Conservation (phyloP, 176 grass and related monocot genomes). For the Aegilops bicornis region DNA sequence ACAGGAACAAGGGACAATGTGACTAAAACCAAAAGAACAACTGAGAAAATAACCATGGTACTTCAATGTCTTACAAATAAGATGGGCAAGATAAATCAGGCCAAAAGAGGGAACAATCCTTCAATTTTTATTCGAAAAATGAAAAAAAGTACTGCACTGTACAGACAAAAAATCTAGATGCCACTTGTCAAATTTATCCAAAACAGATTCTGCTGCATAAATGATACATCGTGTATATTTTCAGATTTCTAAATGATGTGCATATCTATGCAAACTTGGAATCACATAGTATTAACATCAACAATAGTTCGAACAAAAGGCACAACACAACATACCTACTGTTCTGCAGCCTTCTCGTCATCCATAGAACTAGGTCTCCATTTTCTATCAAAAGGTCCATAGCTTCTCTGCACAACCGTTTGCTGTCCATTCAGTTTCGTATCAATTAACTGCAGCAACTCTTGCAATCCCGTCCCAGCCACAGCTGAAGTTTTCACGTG, state of each 20-base stretch:
- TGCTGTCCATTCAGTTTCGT: slow-evolving; percentile 56
- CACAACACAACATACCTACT: slow-evolving; percentile 41
- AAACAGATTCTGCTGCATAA: neutral
- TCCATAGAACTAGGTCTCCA: slow-evolving; percentile 61
- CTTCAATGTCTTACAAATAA: neutral
- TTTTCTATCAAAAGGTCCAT: slow-evolving; percentile 77
- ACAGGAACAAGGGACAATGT: neutral
- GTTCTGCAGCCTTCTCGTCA: slow-evolving; percentile 58
- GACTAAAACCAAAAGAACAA: neutral
- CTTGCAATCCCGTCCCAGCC: slow-evolving; percentile 71
- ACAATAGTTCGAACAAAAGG: neutral
- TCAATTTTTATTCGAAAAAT: neutral
- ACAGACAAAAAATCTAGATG: slow-evolving; percentile 13
- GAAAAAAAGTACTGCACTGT: neutral
- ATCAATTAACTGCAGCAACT: slow-evolving; percentile 71
- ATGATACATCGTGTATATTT: neutral
- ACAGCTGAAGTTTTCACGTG: slow-evolving; percentile 84
- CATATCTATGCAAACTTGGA: neutral
- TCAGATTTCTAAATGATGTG: neutral
- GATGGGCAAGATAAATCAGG: neutral
- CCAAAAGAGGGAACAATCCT: neutral
- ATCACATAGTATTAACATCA: neutral
- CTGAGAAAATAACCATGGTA: neutral
- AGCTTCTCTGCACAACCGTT: slow-evolving; percentile 60
- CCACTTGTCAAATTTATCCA: neutral